Conservation (phyloP, 805 yeast species). For the Kregervanrija pseudodelftensis region DNA sequence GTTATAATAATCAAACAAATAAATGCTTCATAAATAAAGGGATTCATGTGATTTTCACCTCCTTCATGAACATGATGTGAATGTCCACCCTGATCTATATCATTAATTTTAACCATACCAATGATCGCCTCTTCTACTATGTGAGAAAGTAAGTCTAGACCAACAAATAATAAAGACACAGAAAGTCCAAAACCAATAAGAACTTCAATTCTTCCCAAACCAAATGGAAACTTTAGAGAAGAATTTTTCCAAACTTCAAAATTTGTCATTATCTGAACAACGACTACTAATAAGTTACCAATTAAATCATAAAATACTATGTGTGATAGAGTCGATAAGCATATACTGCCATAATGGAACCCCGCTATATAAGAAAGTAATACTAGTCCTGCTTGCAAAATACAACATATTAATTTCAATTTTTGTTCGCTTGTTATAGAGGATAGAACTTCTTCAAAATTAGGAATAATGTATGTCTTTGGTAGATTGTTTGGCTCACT, state of each 20-base stretch:
- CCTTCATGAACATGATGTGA: conserved; percentile 23
- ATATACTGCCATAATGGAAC: conserved; percentile 45
- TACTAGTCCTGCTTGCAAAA: conserved; percentile 49
- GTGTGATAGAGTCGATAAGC: conserved; percentile 77
- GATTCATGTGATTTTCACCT: conserved; percentile 15
- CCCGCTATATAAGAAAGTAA: conserved; percentile 54
- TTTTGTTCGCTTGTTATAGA: conserved; percentile 57
- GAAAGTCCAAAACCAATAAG: conserved; percentile 81
- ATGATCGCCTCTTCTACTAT: conserved; percentile 69
- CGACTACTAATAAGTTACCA: conserved; percentile 60
- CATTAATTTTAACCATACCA: conserved; percentile 23
- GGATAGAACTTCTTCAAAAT: conserved; percentile 49
- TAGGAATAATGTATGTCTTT: conserved; percentile 67
- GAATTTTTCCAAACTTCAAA: conserved; percentile 87
- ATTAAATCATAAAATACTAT: conserved; percentile 80
- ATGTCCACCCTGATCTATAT: conserved; percentile 5
- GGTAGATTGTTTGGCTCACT: conserved; percentile 59
- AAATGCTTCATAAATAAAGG: conserved; percentile 24
- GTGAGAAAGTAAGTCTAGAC: conserved; percentile 83
- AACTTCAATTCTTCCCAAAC: conserved; percentile 86
- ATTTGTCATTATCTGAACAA: conserved; percentile 78
- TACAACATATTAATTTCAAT: conserved; percentile 50
- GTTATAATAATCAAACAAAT: conserved; percentile 19
- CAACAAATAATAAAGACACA: conserved; percentile 81
- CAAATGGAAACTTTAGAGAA: conserved; percentile 84